Percentiles rank a stretch among this genome's conserved stretches.
Conservation (phyloP, 805 yeast genomes). For the Hyphopichia homilentoma region DNA sequence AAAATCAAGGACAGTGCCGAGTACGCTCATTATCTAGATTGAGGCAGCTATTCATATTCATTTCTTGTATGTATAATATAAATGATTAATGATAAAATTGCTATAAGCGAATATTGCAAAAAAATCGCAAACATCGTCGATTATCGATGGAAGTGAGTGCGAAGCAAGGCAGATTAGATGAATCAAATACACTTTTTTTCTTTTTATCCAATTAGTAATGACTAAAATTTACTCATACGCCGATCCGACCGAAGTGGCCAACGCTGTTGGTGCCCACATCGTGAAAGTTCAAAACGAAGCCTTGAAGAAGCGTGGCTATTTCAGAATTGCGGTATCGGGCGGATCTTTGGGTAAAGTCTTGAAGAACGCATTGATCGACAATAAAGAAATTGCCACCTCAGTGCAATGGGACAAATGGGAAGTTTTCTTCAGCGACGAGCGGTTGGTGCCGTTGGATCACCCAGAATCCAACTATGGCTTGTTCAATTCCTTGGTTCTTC, state of each 20-base stretch:
- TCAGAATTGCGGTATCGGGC: slow-evolving; percentile 83
- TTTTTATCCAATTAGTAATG: too few relatives aligned
- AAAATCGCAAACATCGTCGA: too few relatives aligned
- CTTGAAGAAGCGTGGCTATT: slow-evolving; percentile 41
- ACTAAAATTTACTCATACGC: slow-evolving; percentile 51
- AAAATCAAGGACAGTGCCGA: slow-evolving; percentile 91
- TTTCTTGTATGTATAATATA: too few relatives aligned
- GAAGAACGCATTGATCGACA: slow-evolving; percentile 61
- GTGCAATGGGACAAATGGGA: slow-evolving; percentile 74
- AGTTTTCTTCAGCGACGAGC: slow-evolving; percentile 85
- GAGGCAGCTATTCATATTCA: too few relatives aligned
- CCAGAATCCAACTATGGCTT: slow-evolving; percentile 84
- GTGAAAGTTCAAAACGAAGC: slow-evolving; percentile 60
- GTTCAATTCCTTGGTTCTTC: slow-evolving; percentile 61
- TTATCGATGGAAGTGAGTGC: too few relatives aligned
- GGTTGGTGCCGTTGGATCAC: slow-evolving; percentile 79
- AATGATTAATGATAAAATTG: too few relatives aligned
- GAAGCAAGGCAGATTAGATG: too few relatives aligned
- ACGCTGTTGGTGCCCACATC: slow-evolving; percentile 61
- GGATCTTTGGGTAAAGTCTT: slow-evolving; percentile 82
- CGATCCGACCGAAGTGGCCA: slow-evolving; percentile 58
- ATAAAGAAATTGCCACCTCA: slow-evolving; percentile 38
- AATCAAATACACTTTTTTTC: too few relatives aligned
- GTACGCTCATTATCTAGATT: slow-evolving; percentile 79
- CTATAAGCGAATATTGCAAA: too few relatives aligned